These are phyloP conservation scores for Pleurotus ostreatus DNA, from an alignment of 768 basidiomycete species.

Conservation along the genomic window DNA sequence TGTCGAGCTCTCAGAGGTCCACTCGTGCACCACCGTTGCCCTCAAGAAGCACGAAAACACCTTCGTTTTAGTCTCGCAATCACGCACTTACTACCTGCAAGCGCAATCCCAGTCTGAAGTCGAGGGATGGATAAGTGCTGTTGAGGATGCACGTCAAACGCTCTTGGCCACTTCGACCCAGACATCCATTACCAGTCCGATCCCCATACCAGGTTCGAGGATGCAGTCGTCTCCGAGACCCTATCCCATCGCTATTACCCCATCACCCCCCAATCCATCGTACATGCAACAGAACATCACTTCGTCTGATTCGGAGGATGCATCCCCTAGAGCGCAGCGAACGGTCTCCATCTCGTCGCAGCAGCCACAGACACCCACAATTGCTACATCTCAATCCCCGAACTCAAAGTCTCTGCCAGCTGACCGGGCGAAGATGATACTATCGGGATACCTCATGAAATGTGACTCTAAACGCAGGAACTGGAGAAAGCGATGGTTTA, in stretches of 20 bases:
- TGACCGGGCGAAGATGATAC: slow-evolving; percentile 74
- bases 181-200: slow-evolving; percentile 48
- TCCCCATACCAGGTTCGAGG: slow-evolving; percentile 42
- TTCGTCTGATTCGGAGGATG: slow-evolving; percentile 80
- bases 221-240: slow-evolving; percentile 21
- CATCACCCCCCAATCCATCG: slow-evolving; percentile 42
- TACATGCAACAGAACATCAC: slow-evolving; percentile 47
- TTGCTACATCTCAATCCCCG: slow-evolving; percentile 38
- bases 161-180: slow-evolving; percentile 62
- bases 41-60: slow-evolving; percentile 88
- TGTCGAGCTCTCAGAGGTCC: slow-evolving; percentile 82
- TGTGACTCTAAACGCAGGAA: slow-evolving; percentile 89
- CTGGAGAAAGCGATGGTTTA: slow-evolving; percentile 98
- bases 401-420: slow-evolving; percentile 29
- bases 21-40: slow-evolving; percentile 81
- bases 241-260: slow-evolving; percentile 33
- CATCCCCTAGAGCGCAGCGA: slow-evolving; percentile 41
- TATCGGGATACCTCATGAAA: slow-evolving; percentile 94
- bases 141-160: slow-evolving; percentile 71
- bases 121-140: slow-evolving; percentile 76
- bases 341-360: slow-evolving; percentile 44
- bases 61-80: slow-evolving; percentile 88
- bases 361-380: slow-evolving; percentile 25
- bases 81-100: slow-evolving; percentile 88
- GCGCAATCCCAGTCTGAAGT: slow-evolving; percentile 71